These are phyloP conservation scores for Saccharum spontaneum DNA, from an alignment of 176 grass and related monocot species.

Conservation along the genomic window DNA sequence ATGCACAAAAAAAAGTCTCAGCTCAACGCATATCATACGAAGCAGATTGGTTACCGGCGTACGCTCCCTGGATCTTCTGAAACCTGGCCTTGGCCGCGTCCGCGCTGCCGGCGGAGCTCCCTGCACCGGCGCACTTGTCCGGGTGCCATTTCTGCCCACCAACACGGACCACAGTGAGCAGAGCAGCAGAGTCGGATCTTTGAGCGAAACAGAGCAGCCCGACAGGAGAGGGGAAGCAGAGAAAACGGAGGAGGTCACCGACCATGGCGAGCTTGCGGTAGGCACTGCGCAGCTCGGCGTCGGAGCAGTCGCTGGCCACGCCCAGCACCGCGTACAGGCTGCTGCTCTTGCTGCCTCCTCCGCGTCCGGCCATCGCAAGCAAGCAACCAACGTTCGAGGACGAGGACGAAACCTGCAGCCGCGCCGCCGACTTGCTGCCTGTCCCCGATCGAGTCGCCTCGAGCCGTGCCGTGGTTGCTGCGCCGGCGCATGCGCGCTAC, in stretches of 20 bases:
- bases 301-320: constrained; percentile 66
- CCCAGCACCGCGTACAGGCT: constrained; percentile 60
- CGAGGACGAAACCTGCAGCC: neutral
- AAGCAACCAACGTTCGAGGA: neutral
- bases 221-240: neutral
- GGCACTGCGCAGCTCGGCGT: constrained; percentile 61
- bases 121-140: constrained; percentile 51
- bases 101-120: constrained; percentile 15
- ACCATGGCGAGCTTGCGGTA: constrained; percentile 78
- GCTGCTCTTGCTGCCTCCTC: constrained; percentile 17
- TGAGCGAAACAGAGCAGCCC: neutral
- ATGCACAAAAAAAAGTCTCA: no score
- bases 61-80: constrained; percentile 69
- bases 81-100: constrained; percentile 62
- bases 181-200: neutral
- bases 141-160: constrained; percentile 72
- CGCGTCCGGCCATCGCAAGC: constrained; percentile 23
- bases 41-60: constrained; percentile 38
- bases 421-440: neutral
- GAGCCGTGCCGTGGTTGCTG: neutral
- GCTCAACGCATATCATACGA: no score
- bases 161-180: neutral
- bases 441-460: neutral
- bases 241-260: neutral
- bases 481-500: constrained; percentile 26